Evolutionary conservation across 495 filamentous ascomycete species (phyloP), one percentile per base, ranked within the genome.

Genomic region (Pyrenopolyporus hunteri): DNA sequence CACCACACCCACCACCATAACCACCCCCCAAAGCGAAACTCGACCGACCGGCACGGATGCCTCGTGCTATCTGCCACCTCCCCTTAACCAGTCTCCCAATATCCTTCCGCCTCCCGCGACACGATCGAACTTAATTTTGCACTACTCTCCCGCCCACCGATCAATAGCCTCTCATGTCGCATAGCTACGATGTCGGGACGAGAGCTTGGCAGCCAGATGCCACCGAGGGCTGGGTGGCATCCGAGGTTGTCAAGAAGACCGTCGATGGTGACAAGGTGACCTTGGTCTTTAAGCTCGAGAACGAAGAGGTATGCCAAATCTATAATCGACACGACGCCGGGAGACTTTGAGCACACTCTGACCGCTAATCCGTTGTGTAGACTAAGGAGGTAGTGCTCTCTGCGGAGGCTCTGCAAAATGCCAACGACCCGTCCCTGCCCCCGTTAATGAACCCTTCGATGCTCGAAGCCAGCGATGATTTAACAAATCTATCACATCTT

Each of bases 401-500:
- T 8, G 73, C 88, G 59, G 85, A 86, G 66, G 91, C 85, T 63
- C 79, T 98, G 58, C 86, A 92, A 74, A 78, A 79, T 49, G 76
- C 79, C 58, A 80, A 74, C 50, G 87, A 92, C 72, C 84, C 85
- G 65, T 85, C 87, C 63, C 80, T 98, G 37, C 94, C 94, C 7
- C 94, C 94, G 33, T 76, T 98, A 65, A 98, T 98, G 94, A 99
- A 99, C 70, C 94, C 94, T 44, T 84, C 93, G 20, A 94, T 99
- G 85, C 87, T 99, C 36, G 94, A 99, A 84, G 94, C 94, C 60
- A 97, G 93, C 74, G 94, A 99, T 78, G 94, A 99, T 74, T 80
- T 99, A 67, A 99, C 94, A 25, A 97, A 96, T 74, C 76, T 99
- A 47, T 99, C 94, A 66, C 92, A 99, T 81, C 77, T 99, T 57